Conservation (phyloP, 371 early-diverging fungal genomes). For the Coemansia sp. region DNA sequence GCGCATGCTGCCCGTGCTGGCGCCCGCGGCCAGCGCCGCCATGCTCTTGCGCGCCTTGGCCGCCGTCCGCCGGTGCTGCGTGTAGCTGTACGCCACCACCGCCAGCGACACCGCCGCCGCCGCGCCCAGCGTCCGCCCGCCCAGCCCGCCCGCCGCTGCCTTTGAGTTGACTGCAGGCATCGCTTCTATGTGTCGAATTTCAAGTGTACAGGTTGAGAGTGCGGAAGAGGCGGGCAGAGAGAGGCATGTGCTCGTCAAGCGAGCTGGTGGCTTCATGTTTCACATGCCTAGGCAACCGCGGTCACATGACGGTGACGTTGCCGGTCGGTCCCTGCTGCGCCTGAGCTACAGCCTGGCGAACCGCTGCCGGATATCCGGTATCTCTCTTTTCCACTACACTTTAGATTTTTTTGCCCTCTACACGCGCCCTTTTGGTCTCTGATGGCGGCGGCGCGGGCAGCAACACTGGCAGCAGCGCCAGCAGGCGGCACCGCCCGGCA, state of each 20-base stretch:
- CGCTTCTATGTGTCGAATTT: neutral
- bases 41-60: slow-evolving; percentile 46
- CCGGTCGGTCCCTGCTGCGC: neutral
- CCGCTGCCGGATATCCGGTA: too few species aligned
- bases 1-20: slow-evolving; percentile 43
- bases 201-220: neutral
- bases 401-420: neutral
- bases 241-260: neutral
- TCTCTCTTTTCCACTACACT: neutral
- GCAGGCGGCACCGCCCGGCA: neutral
- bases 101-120: slow-evolving; percentile 35
- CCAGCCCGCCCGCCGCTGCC: slow-evolving; percentile 18
- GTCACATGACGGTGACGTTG: neutral
- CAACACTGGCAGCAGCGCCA: neutral
- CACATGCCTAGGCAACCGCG: neutral
- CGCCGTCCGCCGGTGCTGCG: slow-evolving; percentile 42
- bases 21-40: slow-evolving; percentile 14
- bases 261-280: neutral
- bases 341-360: too few species aligned
- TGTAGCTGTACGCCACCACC: slow-evolving; percentile 43
- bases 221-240: neutral
- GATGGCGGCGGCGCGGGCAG: neutral
- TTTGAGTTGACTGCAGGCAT: slow-evolving; percentile 40
- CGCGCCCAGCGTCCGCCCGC: slow-evolving; percentile 31
- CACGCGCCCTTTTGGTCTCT: neutral